A percentile compares a stretch with the other conserved stretches of the same genome.
Evolutionary conservation across 2,329 filamentous ascomycete species (phyloP).

Genomic region (Didymella segeticola): DNA sequence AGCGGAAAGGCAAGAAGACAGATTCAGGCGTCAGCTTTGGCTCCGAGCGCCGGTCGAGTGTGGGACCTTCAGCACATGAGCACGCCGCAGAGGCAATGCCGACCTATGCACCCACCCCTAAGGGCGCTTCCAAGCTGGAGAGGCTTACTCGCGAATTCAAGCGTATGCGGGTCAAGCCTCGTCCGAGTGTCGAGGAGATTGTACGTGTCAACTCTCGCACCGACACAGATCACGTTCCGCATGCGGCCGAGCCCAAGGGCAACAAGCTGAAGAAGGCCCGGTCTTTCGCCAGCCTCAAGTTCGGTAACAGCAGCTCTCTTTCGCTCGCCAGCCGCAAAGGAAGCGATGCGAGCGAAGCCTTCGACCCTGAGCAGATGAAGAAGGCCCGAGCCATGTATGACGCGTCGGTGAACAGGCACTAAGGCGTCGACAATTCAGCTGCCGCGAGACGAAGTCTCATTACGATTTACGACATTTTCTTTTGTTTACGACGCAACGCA

Average conservation of each 20-base stretch:
- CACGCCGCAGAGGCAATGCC: slow-evolving; percentile 28
- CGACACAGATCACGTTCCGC: slow-evolving; percentile 25
- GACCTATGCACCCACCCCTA: slow-evolving; percentile 29
- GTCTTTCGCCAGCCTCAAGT: slow-evolving; percentile 43
- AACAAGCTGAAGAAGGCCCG: slow-evolving; percentile 49
- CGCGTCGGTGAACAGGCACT: slow-evolving; percentile 27
- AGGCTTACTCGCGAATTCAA: slow-evolving; percentile 66
- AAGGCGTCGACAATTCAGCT: slow-evolving; percentile 3
- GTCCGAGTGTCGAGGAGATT: slow-evolving; percentile 59
- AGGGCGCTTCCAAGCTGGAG: slow-evolving; percentile 61
- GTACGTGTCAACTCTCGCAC: slow-evolving; percentile 40
- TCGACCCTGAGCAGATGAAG: slow-evolving; percentile 47
- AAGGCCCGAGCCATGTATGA: slow-evolving; percentile 47
- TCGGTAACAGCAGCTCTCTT: slow-evolving; percentile 39
- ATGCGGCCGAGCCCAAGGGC: slow-evolving; percentile 30
- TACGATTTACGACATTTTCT: slow-evolving; percentile 30
- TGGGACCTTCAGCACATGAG: slow-evolving; percentile 35
- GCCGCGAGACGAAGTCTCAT: slow-evolving; percentile 8
- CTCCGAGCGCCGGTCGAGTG: slow-evolving; percentile 43
- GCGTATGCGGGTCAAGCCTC: slow-evolving; percentile 62
- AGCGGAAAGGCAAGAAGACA: slow-evolving; percentile 61
- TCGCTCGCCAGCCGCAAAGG: slow-evolving; percentile 43
- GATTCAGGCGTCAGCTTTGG: slow-evolving; percentile 70
- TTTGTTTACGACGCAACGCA: slow-evolving; percentile 25
- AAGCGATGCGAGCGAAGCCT: slow-evolving; percentile 41